Evolutionary conservation across 176 grass and related monocot genomes (phyloP), one percentile per base, ranked within the genome.

Genomic region (Hyparrhenia diplandra): DNA sequence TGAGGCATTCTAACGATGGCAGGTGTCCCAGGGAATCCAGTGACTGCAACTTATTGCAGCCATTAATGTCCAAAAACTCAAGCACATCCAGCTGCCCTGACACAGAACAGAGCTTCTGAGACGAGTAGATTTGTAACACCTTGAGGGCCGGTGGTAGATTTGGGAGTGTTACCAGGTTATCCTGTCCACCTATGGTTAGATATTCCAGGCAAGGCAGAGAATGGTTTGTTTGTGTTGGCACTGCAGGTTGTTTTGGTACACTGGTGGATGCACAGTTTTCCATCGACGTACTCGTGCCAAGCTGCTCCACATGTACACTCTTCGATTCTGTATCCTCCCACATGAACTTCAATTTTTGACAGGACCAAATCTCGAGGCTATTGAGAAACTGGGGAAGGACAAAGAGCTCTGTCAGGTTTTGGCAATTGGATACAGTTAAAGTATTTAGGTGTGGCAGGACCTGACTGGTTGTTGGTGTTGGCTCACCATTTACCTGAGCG

Each of bases 61-160:
- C 0, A 1, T 0, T 0, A 75, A 67, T 55, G 11, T 2, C 0
- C 42, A 71, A 45, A 16, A 0, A 0, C 0, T 0, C 2, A 8
- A 83, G 61, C 6, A 6, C 34, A 23, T 83, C 23, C 61, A 67
- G 35, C 32, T 41, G 71, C 6, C 3, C 71, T 55, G 71, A 54
- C 23, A 83, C 13, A 0, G 21, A 82, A 63, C 27, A 21, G 5
- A 82, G 20, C 7, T 72, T 24, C 39, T 2, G 12, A 10, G 39
- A 70, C 1, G 0, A 1, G 0, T 0, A 0, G n/a, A 70, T 43
- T 7, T 0, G 0, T 70, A 70, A 43, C 4, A 0, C 0, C n/a
- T 70, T 42, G 39, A 70, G 67, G 21, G 68, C 6, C 12, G 68
- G 40, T 17, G 68, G 39, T 45, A 71, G 40, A 1, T 43, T 8